Base-by-base conservation (phyloP, 352 stramenopile species). In the Salisapilia sapeloensis region DNA sequence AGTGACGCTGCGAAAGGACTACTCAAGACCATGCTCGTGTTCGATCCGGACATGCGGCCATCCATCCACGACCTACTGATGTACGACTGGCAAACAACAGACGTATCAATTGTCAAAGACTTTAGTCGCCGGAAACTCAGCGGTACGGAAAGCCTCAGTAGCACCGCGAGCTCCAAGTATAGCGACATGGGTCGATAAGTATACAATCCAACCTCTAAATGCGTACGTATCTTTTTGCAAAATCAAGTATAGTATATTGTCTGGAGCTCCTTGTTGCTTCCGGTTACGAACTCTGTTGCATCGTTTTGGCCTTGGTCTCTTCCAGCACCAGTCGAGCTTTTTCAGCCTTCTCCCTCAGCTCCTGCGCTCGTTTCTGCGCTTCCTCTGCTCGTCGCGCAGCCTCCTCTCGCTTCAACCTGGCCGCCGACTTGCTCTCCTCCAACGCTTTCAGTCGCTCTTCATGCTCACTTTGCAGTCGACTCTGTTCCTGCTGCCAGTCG, bases 81-180 rank as follows among this genome's bases (percentile, higher is more conserved):
- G 9, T 76, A 83, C 32, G 32, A 35, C 32, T 87, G 69, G 63
- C n/a, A n/a, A n/a, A n/a, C n/a, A n/a, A n/a, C n/a, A n/a, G n/a
- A n/a, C n/a, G n/a, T n/a, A n/a, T n/a, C n/a, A n/a, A n/a, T n/a
- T n/a, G n/a, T n/a, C n/a, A n/a, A n/a, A n/a, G n/a, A n/a, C n/a
- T n/a, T n/a, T n/a, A n/a, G n/a, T n/a, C n/a, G n/a, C n/a, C n/a
- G n/a, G n/a, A n/a, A n/a, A n/a, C n/a, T n/a, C n/a, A n/a, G n/a
- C n/a, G n/a, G n/a, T n/a, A n/a, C n/a, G n/a, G n/a, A n/a, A n/a
- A n/a, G n/a, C n/a, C n/a, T n/a, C n/a, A n/a, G n/a, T n/a, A n/a
- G n/a, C n/a, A n/a, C n/a, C n/a, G n/a, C n/a, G n/a, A n/a, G n/a
- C n/a, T n/a, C n/a, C n/a, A n/a, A n/a, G n/a, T n/a, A n/a, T n/a